A percentile compares a stretch with the other conserved stretches of the same genome.
phyloP scores from a whole-genome alignment of 331 rosid genomes.

The Pyracantha coccinea region DNA sequence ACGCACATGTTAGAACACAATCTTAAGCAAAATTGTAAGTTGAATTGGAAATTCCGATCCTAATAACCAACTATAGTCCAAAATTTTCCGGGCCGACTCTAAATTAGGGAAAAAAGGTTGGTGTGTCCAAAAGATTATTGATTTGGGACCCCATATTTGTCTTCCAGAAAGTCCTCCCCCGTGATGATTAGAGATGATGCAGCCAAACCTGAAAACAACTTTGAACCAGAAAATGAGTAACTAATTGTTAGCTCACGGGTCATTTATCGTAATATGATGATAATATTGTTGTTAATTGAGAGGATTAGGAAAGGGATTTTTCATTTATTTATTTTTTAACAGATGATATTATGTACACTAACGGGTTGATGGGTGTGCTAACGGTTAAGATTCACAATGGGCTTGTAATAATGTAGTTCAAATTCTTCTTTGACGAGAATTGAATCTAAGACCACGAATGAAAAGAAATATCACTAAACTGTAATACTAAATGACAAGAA shows the following conservation, averaged over 20 bases:
- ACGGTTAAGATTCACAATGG: too few species aligned
- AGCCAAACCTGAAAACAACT: conserved; percentile 17
- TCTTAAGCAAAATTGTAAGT: background rate
- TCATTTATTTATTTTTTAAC: too few species aligned
- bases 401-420: too few species aligned
- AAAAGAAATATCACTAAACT: too few species aligned
- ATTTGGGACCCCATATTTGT: background rate
- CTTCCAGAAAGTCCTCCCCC: background rate
- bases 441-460: fast-evolving
- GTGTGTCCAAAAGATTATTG: background rate
- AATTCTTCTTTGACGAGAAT: fast-evolving
- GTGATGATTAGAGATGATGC: background rate
- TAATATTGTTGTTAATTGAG: conserved; percentile 20
- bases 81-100: background rate
- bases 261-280: conserved; percentile 23
- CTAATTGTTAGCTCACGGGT: conserved; percentile 47
- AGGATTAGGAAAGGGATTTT: conserved; percentile 15
- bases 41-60: background rate
- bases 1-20: background rate
- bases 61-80: background rate
- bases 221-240: conserved; percentile 17
- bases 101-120: background rate
- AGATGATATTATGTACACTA: too few species aligned
- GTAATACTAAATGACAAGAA: fast-evolving
- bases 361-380: too few species aligned